Evolutionary conservation across 306 rosid genomes (phyloP), one percentile per base, ranked within the genome.

Genomic region (Ammopiptanthus mongolicus): DNA sequence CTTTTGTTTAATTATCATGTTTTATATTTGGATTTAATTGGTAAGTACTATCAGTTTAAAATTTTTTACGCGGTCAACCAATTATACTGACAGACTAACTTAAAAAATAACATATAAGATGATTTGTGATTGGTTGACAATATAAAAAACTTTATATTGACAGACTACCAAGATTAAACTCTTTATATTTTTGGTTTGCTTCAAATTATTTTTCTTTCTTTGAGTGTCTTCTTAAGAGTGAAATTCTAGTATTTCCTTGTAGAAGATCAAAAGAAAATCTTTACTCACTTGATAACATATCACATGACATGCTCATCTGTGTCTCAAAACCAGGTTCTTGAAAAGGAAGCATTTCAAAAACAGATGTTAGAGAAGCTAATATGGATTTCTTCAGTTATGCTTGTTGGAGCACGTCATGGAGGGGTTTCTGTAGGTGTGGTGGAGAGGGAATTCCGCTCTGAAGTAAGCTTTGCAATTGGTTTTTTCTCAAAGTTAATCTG

Each of bases 281-380:
- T 64, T 78, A 29, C 13, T 21, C 46, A 6, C 50, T 4, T 70
- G 39, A 65, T 59, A 46, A 74, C 17, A 51, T 78, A 58, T 73
- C 59, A 22, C 10, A 9, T 3, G 29, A 22, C 10, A 9, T 3
- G 29, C 69, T 59, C 12, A 57, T 75, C 21, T 75, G 21, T 82
- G 65, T 53, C 56, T 37, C 47, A 14, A 78, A 69, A 72, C 28
- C 79, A 92, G 99, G 88, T 95, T 84, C 90, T 92, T n/a, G 87
- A 75, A 31, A 86, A 87, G 90, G 93, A 92, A 72, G 91, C 85
- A 14, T 92, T 95, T 84, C 91, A 87, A 69, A 95, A 90, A 78
- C 97, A 92, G 86, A 95, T 92, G 97, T 81, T 92, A 37, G 99
- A 95, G 87, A 95, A 95, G 89, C 84, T 95, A 64, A 92, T 95